Conservation (phyloP, 2,329 filamentous ascomycete species). For the Hymenoscyphus scutula region DNA sequence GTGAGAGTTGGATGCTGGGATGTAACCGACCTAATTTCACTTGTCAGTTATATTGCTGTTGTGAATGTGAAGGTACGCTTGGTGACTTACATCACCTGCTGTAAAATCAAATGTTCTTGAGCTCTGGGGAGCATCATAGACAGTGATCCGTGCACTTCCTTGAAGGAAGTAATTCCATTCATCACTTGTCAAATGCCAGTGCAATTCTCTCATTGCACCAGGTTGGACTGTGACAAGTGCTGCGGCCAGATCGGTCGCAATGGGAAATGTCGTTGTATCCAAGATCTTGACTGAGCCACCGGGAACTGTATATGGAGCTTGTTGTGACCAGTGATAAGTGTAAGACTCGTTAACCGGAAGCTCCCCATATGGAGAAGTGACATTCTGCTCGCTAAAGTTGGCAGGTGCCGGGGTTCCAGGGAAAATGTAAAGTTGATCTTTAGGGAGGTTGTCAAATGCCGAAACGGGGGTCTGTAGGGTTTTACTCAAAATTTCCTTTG, state of each 20-base stretch:
- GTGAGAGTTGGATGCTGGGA: slow-evolving; percentile 53
- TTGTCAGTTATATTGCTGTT: neutral
- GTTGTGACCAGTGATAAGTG: slow-evolving; percentile 50
- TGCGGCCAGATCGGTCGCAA: slow-evolving; percentile 53
- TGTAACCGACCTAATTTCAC: slow-evolving; percentile 43
- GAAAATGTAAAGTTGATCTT: slow-evolving; percentile 52
- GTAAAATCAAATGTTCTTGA: slow-evolving; percentile 39
- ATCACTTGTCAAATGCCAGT: slow-evolving; percentile 60
- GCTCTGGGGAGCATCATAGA: slow-evolving; percentile 50
- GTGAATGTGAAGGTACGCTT: neutral
- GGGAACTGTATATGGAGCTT: slow-evolving; percentile 44
- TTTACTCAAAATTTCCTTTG: slow-evolving; percentile 51
- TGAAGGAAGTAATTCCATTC: slow-evolving; percentile 61
- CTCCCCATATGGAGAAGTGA: slow-evolving; percentile 44
- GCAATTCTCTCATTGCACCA: slow-evolving; percentile 63
- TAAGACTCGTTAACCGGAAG: slow-evolving; percentile 42
- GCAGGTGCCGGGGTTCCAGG: slow-evolving; percentile 48
- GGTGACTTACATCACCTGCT: slow-evolving; percentile 46
- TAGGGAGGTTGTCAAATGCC: slow-evolving; percentile 47
- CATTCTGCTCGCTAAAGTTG: slow-evolving; percentile 45
- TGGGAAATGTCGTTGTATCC: slow-evolving; percentile 55
- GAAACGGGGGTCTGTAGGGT: slow-evolving; percentile 49
- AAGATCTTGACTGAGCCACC: slow-evolving; percentile 60
- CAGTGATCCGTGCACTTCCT: slow-evolving; percentile 54
- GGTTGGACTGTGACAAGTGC: slow-evolving; percentile 57